These are phyloP conservation scores for Vachellia collinsii DNA, from an alignment of 306 rosid species.

Conservation along the genomic window DNA sequence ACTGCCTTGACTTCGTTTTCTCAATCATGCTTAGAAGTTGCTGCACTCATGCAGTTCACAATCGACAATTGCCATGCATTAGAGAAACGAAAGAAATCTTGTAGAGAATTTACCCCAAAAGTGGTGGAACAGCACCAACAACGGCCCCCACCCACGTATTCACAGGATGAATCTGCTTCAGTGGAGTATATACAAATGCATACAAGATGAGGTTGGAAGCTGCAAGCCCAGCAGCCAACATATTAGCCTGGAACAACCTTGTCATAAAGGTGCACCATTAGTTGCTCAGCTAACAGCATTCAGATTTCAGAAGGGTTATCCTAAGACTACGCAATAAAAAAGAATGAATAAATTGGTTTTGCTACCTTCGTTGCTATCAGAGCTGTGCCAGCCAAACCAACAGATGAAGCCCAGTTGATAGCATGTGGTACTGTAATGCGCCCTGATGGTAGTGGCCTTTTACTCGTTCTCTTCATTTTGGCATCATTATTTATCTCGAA, in stretches of 20 bases:
- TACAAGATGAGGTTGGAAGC: slow-evolving; percentile 87
- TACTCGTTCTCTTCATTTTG: slow-evolving; percentile 83
- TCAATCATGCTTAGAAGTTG: neutral
- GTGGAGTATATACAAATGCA: slow-evolving; percentile 87
- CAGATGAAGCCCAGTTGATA: slow-evolving; percentile 67
- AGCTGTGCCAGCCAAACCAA: slow-evolving; percentile 82
- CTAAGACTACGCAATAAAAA: slow-evolving; percentile 29
- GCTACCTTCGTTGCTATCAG: slow-evolving; percentile 80
- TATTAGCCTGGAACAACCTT: slow-evolving; percentile 94
- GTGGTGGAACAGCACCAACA: slow-evolving; percentile 98
- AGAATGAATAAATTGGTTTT: slow-evolving; percentile 32
- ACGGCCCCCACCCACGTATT: slow-evolving; percentile 99
- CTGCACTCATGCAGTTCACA: neutral
- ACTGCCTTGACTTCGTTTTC: neutral
- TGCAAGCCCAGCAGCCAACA: slow-evolving; percentile 95
- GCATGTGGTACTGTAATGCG: slow-evolving; percentile 86
- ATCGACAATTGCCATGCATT: slow-evolving; percentile 15
- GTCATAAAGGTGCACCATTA: slow-evolving; percentile 65
- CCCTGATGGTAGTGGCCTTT: slow-evolving; percentile 91
- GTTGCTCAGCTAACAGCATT: slow-evolving; percentile 43
- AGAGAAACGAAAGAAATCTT: slow-evolving; percentile 11
- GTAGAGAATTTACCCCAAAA: slow-evolving; percentile 70
- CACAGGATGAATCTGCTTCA: slow-evolving; percentile 95
- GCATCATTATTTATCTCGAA: slow-evolving; percentile 84
- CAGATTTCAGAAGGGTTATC: neutral